Percentiles rank a stretch among this genome's conserved stretches.
phyloP scores from a whole-genome alignment of 1,284 basidiomycete genomes.

The Ustilago nuda region DNA sequence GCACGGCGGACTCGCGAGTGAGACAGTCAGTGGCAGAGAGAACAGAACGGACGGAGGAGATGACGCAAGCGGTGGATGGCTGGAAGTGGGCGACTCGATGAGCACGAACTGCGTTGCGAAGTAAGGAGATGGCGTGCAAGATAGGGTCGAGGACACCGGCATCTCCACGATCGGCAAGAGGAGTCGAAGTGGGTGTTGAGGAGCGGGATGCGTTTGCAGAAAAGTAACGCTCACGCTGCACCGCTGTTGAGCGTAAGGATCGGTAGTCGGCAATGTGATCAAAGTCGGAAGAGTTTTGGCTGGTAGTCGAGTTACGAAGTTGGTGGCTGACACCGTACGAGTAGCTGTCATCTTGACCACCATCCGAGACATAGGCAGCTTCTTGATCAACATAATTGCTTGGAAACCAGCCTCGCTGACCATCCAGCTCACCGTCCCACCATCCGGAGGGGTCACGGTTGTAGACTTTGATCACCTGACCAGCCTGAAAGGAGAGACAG shows the following conservation, averaged over 20 bases:
- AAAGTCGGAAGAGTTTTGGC: conserved; percentile 25
- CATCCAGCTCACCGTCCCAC: conserved; percentile 94
- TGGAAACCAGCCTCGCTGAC: conserved; percentile 90
- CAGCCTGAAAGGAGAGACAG: conserved; percentile 87
- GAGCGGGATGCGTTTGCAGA: conserved; percentile 43
- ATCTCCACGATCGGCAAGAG: conserved; percentile 33
- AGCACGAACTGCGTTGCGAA: conserved; percentile 84
- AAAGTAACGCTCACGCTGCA: conserved; percentile 35
- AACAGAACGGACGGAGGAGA: conserved; percentile 91
- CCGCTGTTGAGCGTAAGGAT: neutral
- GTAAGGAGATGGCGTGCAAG: conserved; percentile 83
- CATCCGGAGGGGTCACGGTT: conserved; percentile 90
- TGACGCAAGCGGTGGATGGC: conserved; percentile 78
- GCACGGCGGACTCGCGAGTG: conserved; percentile 80
- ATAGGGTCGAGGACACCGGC: conserved; percentile 72
- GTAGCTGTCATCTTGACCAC: conserved; percentile 33
- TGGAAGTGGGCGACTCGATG: conserved; percentile 82
- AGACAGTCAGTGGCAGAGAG: conserved; percentile 87
- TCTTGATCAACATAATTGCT: conserved; percentile 73
- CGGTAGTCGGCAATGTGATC: conserved; percentile 26
- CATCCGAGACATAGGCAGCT: conserved; percentile 47
- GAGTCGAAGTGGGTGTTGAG: conserved; percentile 44
- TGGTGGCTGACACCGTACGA: conserved; percentile 25
- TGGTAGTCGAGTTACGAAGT: conserved; percentile 20
- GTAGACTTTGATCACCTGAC: conserved; percentile 89